These are phyloP conservation scores for Sporisorium iseilematis-ciliati DNA, from an alignment of 1,284 basidiomycete species.

Conservation along the genomic window DNA sequence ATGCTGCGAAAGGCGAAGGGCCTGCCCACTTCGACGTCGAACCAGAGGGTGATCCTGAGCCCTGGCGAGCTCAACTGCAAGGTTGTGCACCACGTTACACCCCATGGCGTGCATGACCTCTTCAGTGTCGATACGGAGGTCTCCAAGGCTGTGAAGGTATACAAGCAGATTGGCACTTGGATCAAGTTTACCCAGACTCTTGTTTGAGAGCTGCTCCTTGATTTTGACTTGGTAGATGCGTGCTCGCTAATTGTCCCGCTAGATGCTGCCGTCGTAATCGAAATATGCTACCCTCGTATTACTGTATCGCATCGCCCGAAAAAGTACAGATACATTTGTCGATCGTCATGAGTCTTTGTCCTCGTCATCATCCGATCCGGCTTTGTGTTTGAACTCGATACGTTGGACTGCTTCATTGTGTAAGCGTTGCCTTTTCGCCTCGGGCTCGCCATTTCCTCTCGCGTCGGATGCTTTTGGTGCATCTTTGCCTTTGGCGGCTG, in stretches of 20 bases:
- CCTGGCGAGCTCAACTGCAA: conserved; percentile 47
- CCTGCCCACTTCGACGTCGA: conserved; percentile 45
- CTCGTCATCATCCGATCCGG: conserved; percentile 20
- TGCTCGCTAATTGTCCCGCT: background rate
- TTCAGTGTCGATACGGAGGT: conserved; percentile 54
- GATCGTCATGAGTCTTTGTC: conserved; percentile 1
- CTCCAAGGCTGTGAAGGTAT: conserved; percentile 35
- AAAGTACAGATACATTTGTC: too few relatives aligned
- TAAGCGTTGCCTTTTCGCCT: conserved; percentile 35
- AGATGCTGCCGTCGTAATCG: background rate
- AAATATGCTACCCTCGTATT: background rate
- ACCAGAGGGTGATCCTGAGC: conserved; percentile 34
- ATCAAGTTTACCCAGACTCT: conserved; percentile 47
- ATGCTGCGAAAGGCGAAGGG: conserved; percentile 53
- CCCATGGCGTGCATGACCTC: conserved; percentile 52
- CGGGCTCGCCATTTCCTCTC: conserved; percentile 15
- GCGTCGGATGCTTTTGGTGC: conserved; percentile 4
- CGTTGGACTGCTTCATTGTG: conserved; percentile 32
- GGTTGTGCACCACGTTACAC: conserved; percentile 32
- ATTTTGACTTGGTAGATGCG: background rate
- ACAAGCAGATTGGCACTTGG: conserved; percentile 55
- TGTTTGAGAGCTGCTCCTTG: conserved; percentile 12
- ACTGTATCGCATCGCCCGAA: background rate
- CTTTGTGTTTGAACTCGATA: conserved; percentile 32
- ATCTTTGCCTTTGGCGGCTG: conserved; percentile 32